These are phyloP conservation scores for Phellinidium pouzarii DNA, from an alignment of 1,284 basidiomycete species.

Conservation along the genomic window DNA sequence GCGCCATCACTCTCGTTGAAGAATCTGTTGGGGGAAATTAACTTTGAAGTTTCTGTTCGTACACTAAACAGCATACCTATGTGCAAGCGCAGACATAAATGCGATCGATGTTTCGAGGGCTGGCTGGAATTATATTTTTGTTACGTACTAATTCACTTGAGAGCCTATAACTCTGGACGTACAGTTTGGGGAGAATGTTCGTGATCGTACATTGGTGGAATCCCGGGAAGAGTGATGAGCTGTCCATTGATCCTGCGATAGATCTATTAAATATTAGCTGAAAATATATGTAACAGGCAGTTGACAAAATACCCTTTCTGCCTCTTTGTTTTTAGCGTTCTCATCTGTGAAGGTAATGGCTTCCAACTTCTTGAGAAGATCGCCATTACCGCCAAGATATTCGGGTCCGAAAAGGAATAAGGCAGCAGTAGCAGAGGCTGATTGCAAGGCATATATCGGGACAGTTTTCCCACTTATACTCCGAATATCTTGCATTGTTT, in stretches of 20 bases:
- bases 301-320: conserved; percentile 1
- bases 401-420: conserved; percentile 14
- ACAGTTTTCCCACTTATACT: conserved; percentile 8
- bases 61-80: neutral
- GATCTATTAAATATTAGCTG: neutral
- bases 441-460: conserved; percentile 12
- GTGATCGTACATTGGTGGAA: conserved; percentile 12
- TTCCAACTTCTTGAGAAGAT: conserved; percentile 7
- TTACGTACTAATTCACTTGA: too few relatives aligned
- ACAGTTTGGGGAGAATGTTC: neutral
- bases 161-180: neutral
- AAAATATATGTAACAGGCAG: neutral
- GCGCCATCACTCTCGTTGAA: conserved; percentile 10
- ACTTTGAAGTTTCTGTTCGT: neutral
- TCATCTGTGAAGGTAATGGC: neutral
- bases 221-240: neutral
- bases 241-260: neutral
- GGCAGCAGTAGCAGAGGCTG: conserved; percentile 1
- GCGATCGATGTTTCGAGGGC: neutral
- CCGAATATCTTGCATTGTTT: conserved; percentile 3
- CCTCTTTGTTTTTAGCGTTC: neutral
- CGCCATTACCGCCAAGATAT: conserved; percentile 2
- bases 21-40: neutral
- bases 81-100: neutral
- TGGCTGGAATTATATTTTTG: too few relatives aligned